These are phyloP conservation scores for Euclidium syriacum DNA, from an alignment of 345 rosid species.

Conservation along the genomic window DNA sequence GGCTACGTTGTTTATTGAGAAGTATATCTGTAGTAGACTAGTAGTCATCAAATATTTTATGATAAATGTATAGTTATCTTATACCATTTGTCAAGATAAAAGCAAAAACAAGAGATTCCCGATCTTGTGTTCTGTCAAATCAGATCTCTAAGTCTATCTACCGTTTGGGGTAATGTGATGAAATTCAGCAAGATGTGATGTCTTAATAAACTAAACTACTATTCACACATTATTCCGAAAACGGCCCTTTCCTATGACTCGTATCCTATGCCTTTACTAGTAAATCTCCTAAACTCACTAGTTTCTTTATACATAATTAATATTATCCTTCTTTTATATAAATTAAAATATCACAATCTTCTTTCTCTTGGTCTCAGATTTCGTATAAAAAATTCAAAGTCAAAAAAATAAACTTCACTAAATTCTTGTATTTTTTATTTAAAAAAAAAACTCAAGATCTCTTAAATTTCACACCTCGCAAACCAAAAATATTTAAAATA, in stretches of 20 bases:
- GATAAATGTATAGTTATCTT: background rate
- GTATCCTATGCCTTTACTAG: slow-evolving; percentile 18
- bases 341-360: background rate
- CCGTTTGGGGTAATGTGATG: slow-evolving; percentile 5
- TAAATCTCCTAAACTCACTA: slow-evolving; percentile 7
- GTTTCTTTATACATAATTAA: background rate
- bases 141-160: slow-evolving; percentile 24
- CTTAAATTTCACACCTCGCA: too few species aligned
- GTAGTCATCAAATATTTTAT: background rate
- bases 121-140: slow-evolving; percentile 28
- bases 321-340: background rate
- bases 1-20: background rate
- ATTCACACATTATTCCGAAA: slow-evolving; percentile 19
- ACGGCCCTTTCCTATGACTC: slow-evolving; percentile 23
- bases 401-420: too few species aligned
- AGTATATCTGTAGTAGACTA: background rate
- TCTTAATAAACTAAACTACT: slow-evolving; percentile 15
- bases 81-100: slow-evolving; percentile 9
- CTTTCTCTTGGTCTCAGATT: too few species aligned
- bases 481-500: too few species aligned
- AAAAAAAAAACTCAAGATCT: too few species aligned
- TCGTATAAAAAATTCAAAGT: too few species aligned
- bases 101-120: slow-evolving; percentile 22
- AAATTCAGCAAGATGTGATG: slow-evolving; percentile 20
- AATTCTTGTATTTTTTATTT: too few species aligned